phyloP scores from a whole-genome alignment of 148 eudicot genomes.

The Linanthus parryae region DNA sequence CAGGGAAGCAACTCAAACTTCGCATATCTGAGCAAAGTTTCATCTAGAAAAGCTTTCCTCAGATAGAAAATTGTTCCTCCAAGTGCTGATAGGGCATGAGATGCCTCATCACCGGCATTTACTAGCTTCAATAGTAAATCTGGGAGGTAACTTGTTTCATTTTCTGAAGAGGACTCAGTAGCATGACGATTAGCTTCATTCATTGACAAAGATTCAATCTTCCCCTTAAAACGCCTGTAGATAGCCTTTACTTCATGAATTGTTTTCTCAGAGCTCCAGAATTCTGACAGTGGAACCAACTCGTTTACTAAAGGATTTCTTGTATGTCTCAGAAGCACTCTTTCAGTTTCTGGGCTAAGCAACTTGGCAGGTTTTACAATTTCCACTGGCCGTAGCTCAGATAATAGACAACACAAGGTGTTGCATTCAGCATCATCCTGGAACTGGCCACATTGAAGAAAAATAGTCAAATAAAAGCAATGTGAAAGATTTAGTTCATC shows the following conservation, averaged over 20 bases:
- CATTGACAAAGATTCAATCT: constrained; percentile 21
- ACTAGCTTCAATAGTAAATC: constrained; percentile 48
- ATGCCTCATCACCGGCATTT: constrained; percentile 44
- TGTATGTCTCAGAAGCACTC: constrained; percentile 66
- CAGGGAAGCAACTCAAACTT: constrained; percentile 82
- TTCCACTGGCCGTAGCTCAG: constrained; percentile 93
- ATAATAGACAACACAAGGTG: constrained; percentile 66
- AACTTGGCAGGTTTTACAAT: constrained; percentile 74
- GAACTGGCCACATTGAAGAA: constrained; percentile 62
- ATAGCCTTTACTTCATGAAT: constrained; percentile 53
- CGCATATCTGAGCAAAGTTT: constrained; percentile 82
- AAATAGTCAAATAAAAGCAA: no score
- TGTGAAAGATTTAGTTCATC: no score
- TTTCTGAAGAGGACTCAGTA: constrained; percentile 16
- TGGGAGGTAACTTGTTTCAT: constrained; percentile 44
- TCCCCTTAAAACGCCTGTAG: constrained; percentile 32
- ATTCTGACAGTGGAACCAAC: constrained; percentile 68
- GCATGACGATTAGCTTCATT: constrained; percentile 16
- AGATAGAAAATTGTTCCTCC: constrained; percentile 88
- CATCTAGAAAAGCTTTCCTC: constrained; percentile 87
- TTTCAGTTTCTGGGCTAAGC: constrained; percentile 82
- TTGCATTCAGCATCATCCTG: constrained; percentile 87
- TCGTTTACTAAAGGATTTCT: constrained; percentile 82
- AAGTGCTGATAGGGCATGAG: constrained; percentile 83
- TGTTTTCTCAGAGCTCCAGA: constrained; percentile 91